phyloP scores from a whole-genome alignment of 1,139 yeast genomes.

The Yamadazyma aaseri region DNA sequence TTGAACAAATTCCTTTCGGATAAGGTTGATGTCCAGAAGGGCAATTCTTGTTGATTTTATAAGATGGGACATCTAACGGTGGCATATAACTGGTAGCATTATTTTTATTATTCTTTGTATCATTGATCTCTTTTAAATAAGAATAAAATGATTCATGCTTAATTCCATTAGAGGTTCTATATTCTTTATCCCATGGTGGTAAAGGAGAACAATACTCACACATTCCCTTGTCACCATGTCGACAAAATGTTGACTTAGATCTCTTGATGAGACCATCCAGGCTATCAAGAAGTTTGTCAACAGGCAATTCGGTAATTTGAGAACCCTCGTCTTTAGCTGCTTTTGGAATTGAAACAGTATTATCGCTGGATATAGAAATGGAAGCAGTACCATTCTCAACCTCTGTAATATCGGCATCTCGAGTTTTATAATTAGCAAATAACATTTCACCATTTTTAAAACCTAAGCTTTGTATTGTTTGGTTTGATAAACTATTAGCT shows the following conservation, averaged over 20 bases:
- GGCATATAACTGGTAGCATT: slow-evolving; percentile 69
- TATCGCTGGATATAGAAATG: slow-evolving; percentile 6
- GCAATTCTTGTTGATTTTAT: slow-evolving; percentile 61
- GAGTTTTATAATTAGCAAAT: slow-evolving; percentile 49
- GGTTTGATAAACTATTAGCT: slow-evolving; percentile 42
- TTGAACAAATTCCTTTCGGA: slow-evolving; percentile 95
- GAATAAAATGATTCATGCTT: slow-evolving; percentile 91
- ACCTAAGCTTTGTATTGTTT: slow-evolving; percentile 52
- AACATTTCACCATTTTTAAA: slow-evolving; percentile 83
- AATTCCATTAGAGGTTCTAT: slow-evolving; percentile 71
- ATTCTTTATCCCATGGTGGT: slow-evolving; percentile 89
- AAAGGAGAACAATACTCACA: slow-evolving; percentile 96
- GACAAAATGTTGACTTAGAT: slow-evolving; percentile 62
- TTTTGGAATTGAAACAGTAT: slow-evolving; percentile 6
- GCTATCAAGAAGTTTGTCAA: slow-evolving; percentile 69
- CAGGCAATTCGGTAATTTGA: slow-evolving; percentile 40
- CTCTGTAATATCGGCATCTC: slow-evolving; percentile 9
- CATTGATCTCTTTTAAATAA: slow-evolving; percentile 69
- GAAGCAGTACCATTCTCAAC: slow-evolving; percentile 14
- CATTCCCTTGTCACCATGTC: slow-evolving; percentile 94
- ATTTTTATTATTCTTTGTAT: slow-evolving; percentile 62
- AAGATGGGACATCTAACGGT: slow-evolving; percentile 75
- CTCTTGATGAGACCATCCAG: slow-evolving; percentile 75
- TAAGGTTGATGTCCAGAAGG: slow-evolving; percentile 85
- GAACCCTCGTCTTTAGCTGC: slow-evolving; percentile 9